Percentiles rank a stretch among this genome's conserved stretches.
Evolutionary conservation across 768 basidiomycete genomes (phyloP).

Genomic region (Boletus rufocinnamomeus): DNA sequence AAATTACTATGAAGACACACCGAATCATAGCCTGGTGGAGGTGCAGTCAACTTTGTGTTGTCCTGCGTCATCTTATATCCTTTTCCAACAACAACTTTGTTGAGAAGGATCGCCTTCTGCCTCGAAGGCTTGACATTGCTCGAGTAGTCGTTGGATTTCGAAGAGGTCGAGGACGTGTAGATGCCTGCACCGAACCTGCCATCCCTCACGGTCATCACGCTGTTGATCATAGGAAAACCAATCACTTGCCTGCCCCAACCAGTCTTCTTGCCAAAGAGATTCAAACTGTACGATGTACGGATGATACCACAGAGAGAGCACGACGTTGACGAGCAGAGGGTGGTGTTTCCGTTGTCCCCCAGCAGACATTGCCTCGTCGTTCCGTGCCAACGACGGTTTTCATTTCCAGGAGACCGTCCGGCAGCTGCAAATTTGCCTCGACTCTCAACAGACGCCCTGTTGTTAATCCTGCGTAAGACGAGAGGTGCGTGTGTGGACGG

Average conservation of each 20-base stretch:
- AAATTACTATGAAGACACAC: constrained; percentile 38
- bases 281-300: constrained; percentile 62
- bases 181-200: constrained; percentile 68
- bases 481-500: not conserved
- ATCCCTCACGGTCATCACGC: constrained; percentile 5
- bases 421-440: constrained; percentile 57
- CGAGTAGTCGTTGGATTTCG: constrained; percentile 77
- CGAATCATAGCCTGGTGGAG: constrained; percentile 67
- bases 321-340: constrained; percentile 50
- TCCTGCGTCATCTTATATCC: constrained; percentile 67
- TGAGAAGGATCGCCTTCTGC: constrained; percentile 67
- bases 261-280: constrained; percentile 66
- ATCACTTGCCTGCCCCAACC: constrained; percentile 63
- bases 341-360: constrained; percentile 59
- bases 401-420: constrained; percentile 64
- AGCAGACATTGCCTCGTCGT: constrained; percentile 65
- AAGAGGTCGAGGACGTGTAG: constrained; percentile 78
- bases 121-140: constrained; percentile 54
- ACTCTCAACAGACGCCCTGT: constrained; percentile 56
- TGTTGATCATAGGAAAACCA: not conserved
- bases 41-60: constrained; percentile 52
- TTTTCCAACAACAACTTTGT: constrained; percentile 73
- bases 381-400: constrained; percentile 77
- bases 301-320: constrained; percentile 69
- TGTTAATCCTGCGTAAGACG: not conserved